Evolutionary conservation across 2,329 filamentous ascomycete species (phyloP).

Genomic region (Nemania sp.): DNA sequence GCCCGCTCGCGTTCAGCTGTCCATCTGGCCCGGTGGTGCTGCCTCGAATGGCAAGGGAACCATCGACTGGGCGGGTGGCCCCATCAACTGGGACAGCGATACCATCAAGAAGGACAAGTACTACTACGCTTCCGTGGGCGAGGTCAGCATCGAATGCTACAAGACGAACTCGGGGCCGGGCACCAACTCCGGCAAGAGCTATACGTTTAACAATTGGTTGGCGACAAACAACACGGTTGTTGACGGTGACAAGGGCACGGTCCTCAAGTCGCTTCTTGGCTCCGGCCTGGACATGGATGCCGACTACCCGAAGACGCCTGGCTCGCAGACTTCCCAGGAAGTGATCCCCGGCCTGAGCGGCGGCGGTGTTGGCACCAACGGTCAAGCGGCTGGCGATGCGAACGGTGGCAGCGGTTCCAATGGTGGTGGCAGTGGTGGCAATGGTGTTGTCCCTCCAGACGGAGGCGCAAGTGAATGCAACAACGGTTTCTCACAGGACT

Average conservation of each 20-base stretch:
- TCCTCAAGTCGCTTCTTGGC: conserved; percentile 79
- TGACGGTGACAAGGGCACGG: conserved; percentile 74
- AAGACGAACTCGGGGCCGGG: conserved; percentile 66
- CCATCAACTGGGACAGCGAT: conserved; percentile 80
- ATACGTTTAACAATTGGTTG: conserved; percentile 69
- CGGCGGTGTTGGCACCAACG: conserved; percentile 41
- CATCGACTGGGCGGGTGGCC: conserved; percentile 87
- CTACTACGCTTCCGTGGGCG: conserved; percentile 80
- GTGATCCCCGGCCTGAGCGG: conserved; percentile 40
- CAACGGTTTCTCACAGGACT: conserved; percentile 38
- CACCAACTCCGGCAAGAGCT: conserved; percentile 69
- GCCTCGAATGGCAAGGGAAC: conserved; percentile 80
- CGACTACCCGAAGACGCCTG: conserved; percentile 42
- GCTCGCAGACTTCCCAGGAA: conserved; percentile 30
- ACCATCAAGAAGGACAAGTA: conserved; percentile 86
- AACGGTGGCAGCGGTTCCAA: conserved; percentile 11
- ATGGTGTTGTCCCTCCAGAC: neutral
- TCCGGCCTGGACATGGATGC: conserved; percentile 75
- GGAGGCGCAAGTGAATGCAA: conserved; percentile 30
- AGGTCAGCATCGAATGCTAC: conserved; percentile 86
- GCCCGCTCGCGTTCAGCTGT: conserved; percentile 86
- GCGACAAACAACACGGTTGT: conserved; percentile 78
- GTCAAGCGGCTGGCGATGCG: conserved; percentile 35
- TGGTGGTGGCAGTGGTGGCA: conserved; percentile 15
- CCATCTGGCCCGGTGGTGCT: conserved; percentile 92